phyloP scores from a whole-genome alignment of 1,284 basidiomycete genomes.

The Sporisorium reilianum region DNA sequence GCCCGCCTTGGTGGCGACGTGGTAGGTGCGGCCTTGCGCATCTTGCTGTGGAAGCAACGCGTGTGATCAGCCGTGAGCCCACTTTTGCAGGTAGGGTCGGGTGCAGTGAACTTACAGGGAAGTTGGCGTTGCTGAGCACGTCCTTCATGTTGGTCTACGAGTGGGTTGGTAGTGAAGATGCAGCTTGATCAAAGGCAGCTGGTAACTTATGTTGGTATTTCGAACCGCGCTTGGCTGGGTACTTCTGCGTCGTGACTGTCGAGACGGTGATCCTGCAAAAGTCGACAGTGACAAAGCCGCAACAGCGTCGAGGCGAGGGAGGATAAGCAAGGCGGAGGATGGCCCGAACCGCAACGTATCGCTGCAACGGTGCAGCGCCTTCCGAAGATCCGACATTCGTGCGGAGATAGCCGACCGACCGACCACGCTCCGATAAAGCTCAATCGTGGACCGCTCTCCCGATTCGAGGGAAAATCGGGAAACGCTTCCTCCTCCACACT shows the following conservation, averaged over 20 bases:
- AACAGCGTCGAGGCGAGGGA: neutral
- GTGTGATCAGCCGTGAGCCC: neutral
- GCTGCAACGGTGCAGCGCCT: neutral
- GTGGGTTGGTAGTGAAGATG: no score
- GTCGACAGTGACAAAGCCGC: neutral
- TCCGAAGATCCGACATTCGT: conserved; percentile 38
- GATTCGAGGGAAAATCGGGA: neutral
- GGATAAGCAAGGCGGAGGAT: neutral
- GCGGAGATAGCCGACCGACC: conserved; percentile 36
- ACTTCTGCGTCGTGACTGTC: neutral
- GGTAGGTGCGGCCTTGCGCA: conserved; percentile 52
- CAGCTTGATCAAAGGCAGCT: no score
- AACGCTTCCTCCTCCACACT: conserved; percentile 33
- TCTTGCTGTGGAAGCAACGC: conserved; percentile 36
- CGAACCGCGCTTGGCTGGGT: no score
- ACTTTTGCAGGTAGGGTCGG: neutral
- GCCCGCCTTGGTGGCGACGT: conserved; percentile 52
- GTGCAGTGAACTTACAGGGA: conserved; percentile 44
- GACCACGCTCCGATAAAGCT: neutral
- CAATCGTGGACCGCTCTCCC: neutral
- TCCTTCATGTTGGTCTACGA: conserved; percentile 50
- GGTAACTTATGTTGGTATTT: no score
- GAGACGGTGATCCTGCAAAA: neutral
- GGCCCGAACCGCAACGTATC: neutral
- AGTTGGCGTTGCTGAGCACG: conserved; percentile 58